These are phyloP conservation scores for Zygnema cylindricum DNA, from an alignment of 139 green algal genomes.

Conservation along the genomic window DNA sequence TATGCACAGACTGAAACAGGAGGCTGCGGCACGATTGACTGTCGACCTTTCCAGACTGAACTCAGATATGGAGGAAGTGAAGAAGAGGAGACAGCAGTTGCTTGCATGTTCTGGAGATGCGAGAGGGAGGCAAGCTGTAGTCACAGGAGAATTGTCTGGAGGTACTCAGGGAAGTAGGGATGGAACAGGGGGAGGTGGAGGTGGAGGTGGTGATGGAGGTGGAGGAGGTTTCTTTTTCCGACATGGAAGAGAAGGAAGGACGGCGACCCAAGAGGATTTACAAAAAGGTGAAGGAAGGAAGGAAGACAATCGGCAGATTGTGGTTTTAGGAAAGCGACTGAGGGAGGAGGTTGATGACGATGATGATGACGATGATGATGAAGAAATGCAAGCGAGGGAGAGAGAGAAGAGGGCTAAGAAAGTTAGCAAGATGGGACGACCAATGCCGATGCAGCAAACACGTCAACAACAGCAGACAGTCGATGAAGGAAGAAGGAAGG, in stretches of 20 bases:
- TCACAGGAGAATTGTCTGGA: background rate
- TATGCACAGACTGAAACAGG: slow-evolving; percentile 24
- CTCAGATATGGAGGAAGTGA: slow-evolving; percentile 47
- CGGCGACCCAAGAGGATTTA: background rate
- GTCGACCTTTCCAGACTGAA: slow-evolving; percentile 28
- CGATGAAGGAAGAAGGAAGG: background rate
- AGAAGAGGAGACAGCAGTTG: slow-evolving; percentile 2
- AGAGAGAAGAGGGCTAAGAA: background rate
- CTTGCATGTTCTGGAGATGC: background rate
- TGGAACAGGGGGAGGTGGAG: background rate
- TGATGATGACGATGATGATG: slow-evolving; percentile 17
- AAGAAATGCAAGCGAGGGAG: slow-evolving; percentile 22
- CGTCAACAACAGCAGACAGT: background rate
- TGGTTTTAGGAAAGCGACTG: background rate
- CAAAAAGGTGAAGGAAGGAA: background rate
- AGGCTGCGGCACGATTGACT: background rate
- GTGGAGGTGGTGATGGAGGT: background rate
- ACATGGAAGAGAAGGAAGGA: background rate
- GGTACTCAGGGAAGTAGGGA: background rate
- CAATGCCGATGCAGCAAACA: background rate
- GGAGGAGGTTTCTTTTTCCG: background rate
- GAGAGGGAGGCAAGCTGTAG: background rate
- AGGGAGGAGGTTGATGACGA: background rate
- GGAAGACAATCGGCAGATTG: background rate
- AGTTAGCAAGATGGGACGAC: background rate